Percentiles rank a stretch among this genome's conserved stretches.
These are phyloP conservation scores for Globisporangium recalcitrans DNA, from an alignment of 352 stramenopile species.

Conservation along the genomic window DNA sequence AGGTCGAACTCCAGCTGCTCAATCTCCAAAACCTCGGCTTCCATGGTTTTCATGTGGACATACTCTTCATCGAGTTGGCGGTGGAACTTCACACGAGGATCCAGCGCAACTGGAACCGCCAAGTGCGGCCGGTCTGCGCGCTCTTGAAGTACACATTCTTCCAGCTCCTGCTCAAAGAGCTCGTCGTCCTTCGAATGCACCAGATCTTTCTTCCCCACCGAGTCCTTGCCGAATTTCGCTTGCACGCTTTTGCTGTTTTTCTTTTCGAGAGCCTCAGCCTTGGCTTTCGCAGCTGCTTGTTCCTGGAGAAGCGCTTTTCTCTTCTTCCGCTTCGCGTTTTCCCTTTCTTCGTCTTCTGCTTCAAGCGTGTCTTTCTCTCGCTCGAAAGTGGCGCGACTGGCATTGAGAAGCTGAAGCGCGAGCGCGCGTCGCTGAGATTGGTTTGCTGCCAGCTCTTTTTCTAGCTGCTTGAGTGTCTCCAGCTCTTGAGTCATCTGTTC, in stretches of 20 bases:
- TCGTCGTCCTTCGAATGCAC: conserved; percentile 50
- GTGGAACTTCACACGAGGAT: conserved; percentile 32
- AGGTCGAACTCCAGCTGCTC: conserved; percentile 66
- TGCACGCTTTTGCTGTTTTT: conserved; percentile 27
- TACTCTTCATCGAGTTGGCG: conserved; percentile 50
- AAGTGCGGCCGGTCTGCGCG: conserved; percentile 50
- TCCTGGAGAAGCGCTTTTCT: conserved; percentile 40
- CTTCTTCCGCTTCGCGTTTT: conserved; percentile 39
- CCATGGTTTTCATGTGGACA: conserved; percentile 56
- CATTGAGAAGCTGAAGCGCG: conserved; percentile 57
- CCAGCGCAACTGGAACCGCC: conserved; percentile 30
- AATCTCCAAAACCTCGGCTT: conserved; percentile 35
- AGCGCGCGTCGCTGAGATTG: conserved; percentile 37
- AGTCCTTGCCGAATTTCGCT: conserved; percentile 38
- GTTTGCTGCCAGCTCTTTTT: conserved; percentile 30
- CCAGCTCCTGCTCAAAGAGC: conserved; percentile 47
- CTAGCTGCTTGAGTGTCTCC: conserved; percentile 24
- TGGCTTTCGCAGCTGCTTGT: conserved; percentile 41
- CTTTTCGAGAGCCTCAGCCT: conserved; percentile 32
- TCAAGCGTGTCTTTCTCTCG: conserved; percentile 44
- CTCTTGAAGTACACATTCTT: conserved; percentile 36
- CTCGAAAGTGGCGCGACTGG: conserved; percentile 51
- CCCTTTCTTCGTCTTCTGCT: conserved; percentile 41
- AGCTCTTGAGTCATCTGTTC: conserved; percentile 38
- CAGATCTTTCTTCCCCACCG: conserved; percentile 51